Base-by-base conservation (phyloP, 2,329 filamentous ascomycete species). In the Xylariaceae sp. region DNA sequence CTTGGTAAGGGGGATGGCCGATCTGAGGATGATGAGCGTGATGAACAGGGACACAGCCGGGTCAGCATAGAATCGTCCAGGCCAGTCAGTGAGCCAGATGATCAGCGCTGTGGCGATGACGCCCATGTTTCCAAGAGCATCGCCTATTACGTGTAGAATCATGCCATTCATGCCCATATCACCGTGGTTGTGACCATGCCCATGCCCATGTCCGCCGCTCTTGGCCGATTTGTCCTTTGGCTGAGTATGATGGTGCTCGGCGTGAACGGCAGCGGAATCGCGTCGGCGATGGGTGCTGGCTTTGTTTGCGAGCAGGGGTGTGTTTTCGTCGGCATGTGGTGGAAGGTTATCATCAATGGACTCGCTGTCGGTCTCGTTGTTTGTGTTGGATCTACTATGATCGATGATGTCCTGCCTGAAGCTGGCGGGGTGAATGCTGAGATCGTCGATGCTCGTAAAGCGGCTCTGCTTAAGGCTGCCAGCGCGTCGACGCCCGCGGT, bases 101-200 rank as follows among this genome's bases (percentile, higher is more conserved):
- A 93, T 76, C 27, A 94, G 76, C 4, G 88, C 89, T 4, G 88
- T 88, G 38, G 76, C 75, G 52, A 94, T 94, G 55, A 94, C 88
- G 57, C 88, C 89, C 43, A 94, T 79, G 61, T 94, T 94, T 55
- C 88, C 89, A 3, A 94, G 77, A 37, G 88, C 88, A 66, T 94
- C 88, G 34, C 89, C 88, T 53, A 94, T 77, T 35, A 87, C 83
- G 58, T 87, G 83, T 22, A 87, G 74, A 47, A 91, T 70, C 72
- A 91, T 85, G 41, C 85, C 87, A 42, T 88, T 87, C 92, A 98
- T 97, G 66, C 95, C 95, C 74, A 98, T 85, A 62, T 98, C 91
- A 48, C 74, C 84, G 64, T 95, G 89, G 52, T 73, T 87, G 65
- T 94, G 89, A 22, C 86, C 81, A 55, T 86, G 81, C 22, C 83